phyloP scores from a whole-genome alignment of 352 stramenopile species.

The Phytophthora boehmeriae region DNA sequence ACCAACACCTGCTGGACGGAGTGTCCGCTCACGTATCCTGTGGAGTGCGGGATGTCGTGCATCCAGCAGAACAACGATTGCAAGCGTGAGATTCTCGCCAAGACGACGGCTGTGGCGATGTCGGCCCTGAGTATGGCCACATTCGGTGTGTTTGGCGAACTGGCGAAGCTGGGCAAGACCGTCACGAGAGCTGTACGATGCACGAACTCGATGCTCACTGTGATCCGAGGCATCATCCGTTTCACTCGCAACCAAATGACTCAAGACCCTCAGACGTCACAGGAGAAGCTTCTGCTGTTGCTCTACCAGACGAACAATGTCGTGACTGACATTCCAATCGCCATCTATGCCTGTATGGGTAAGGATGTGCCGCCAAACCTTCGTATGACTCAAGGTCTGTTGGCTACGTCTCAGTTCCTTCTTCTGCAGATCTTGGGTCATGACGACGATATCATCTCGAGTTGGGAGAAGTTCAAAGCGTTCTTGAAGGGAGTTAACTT shows the following conservation, averaged over 20 bases:
- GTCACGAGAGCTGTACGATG: constrained; percentile 50
- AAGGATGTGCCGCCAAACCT: constrained; percentile 22
- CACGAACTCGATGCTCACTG: constrained; percentile 40
- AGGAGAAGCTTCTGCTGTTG: constrained; percentile 55
- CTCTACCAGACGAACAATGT: constrained; percentile 65
- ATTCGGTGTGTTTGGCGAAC: constrained; percentile 44
- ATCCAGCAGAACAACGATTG: constrained; percentile 68
- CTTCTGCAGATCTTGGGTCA: constrained; percentile 33
- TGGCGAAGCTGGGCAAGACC: constrained; percentile 38
- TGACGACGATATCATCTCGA: constrained; percentile 34
- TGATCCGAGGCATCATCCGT: constrained; percentile 24
- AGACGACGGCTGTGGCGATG: constrained; percentile 39
- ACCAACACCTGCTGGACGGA: constrained; percentile 57
- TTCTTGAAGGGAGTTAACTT: constrained; percentile 37
- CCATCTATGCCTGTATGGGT: constrained; percentile 54
- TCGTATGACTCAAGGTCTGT: constrained; percentile 26
- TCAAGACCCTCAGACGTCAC: constrained; percentile 46
- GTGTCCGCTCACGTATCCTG: constrained; percentile 62
- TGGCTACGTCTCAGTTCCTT: constrained; percentile 36
- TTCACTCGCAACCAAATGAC: constrained; percentile 35
- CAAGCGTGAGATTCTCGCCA: constrained; percentile 35
- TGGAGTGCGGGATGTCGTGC: constrained; percentile 65
- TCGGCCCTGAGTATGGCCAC: constrained; percentile 37
- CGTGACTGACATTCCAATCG: constrained; percentile 53
- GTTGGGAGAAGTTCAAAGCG: constrained; percentile 37